Base-by-base conservation (phyloP, 2,329 filamentous ascomycete species). In the Trichoderma atroviride region DNA sequence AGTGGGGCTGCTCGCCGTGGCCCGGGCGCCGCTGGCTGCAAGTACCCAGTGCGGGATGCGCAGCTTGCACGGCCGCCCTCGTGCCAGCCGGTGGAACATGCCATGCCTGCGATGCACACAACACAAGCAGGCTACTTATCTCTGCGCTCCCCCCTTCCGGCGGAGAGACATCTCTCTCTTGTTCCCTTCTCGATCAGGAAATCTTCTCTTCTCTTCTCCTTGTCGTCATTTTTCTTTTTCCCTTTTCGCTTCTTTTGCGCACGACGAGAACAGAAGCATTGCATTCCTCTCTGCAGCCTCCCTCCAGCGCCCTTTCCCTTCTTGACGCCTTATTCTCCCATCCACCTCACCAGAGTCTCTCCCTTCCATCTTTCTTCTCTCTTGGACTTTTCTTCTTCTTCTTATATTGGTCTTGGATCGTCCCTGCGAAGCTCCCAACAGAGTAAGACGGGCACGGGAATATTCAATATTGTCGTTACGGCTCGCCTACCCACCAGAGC, bases 1-100 rank as follows among this genome's bases (percentile, higher is more conserved):
- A 33, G 59, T 57, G 66, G 66, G 13, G 22, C 60, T n/a, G 40
- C 43, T 50, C 47, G 47, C 47, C 47, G 47, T 57, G 63, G 63
- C 55, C 53, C 64, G 52, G 63, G 58, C 69, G 50, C 58, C 68
- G 68, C 68, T 59, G 63, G 50, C 29, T 47, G 47, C 13, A 68
- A 10, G 69, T 70, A 70, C 63, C 58, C 69, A 68, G 69, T 70
- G 69, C 64, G 64, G 4, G 47, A 31, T 53, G 52, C 13, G 11
- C 9, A 0, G 6, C 19, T 27, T 16, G 52, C 69, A 68, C 65
- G 65, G 65, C 57, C 13, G 40, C 47, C 65, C 65, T 61, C 43
- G 47, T 68, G 58, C 69, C 52, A 58, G 69, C 56, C 50, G 56
- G 69, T 70, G 69, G 69, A 68, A 70, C 69, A 70, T 70, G 37